Conservation (phyloP, 495 filamentous ascomycete genomes). For the Penicillium canescens region DNA sequence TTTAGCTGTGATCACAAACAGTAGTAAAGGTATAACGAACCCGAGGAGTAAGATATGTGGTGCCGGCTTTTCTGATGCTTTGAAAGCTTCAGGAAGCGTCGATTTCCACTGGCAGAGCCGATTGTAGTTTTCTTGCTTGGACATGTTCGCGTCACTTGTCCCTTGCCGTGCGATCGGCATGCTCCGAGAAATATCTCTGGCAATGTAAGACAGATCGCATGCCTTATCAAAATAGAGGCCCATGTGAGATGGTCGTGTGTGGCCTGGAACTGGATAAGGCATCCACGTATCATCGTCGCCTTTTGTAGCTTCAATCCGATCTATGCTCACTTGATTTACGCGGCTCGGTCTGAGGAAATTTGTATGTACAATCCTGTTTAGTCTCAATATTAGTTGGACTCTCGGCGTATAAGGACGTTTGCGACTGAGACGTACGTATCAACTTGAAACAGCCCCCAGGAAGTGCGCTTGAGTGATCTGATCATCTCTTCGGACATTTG, state of each 20-base stretch:
- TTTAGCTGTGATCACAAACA: neutral
- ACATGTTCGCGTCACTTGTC: slow-evolving; percentile 2
- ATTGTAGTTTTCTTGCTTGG: slow-evolving; percentile 22
- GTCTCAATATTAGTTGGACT: neutral
- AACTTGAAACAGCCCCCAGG: slow-evolving; percentile 36
- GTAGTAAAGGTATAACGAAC: slow-evolving; percentile 9
- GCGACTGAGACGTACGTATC: slow-evolving; percentile 26
- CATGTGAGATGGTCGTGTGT: slow-evolving; percentile 19
- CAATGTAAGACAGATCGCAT: slow-evolving; percentile 31
- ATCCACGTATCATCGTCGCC: slow-evolving; percentile 15
- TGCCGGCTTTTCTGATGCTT: slow-evolving; percentile 11
- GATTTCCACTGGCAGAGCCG: slow-evolving; percentile 24
- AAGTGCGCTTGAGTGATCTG: slow-evolving; percentile 24
- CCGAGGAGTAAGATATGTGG: slow-evolving; percentile 33
- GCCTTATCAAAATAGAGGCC: slow-evolving; percentile 33
- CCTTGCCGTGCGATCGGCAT: neutral
- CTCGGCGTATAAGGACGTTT: neutral
- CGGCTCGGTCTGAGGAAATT: slow-evolving; percentile 32
- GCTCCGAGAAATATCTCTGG: slow-evolving; percentile 26
- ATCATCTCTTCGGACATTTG: slow-evolving; percentile 27
- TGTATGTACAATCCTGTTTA: slow-evolving; percentile 29
- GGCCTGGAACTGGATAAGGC: slow-evolving; percentile 24
- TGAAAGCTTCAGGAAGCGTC: slow-evolving; percentile 17
- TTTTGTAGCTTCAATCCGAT: slow-evolving; percentile 14
- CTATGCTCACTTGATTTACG: slow-evolving; percentile 22